Evolutionary conservation across 2,329 filamentous ascomycete species (phyloP).

Genomic region (Phyllachora maydis): DNA sequence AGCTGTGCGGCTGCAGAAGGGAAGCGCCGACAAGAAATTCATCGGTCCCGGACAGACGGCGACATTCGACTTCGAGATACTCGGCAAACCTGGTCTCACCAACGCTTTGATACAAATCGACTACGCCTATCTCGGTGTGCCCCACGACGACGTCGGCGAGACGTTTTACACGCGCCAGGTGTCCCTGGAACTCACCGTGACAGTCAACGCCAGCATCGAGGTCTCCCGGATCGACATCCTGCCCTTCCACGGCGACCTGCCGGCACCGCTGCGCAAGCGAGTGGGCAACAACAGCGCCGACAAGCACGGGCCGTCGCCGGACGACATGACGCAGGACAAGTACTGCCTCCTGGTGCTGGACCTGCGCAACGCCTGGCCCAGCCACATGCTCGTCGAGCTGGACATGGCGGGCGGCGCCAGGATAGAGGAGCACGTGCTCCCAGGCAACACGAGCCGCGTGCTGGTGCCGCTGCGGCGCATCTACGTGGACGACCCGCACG

Average conservation of each 20-base stretch:
- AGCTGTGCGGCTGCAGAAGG: constrained; percentile 35
- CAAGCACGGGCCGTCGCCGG: too few species aligned
- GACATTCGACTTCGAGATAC: constrained; percentile 64
- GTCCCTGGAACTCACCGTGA: constrained; percentile 62
- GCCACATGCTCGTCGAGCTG: constrained; percentile 48
- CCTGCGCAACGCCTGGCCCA: constrained; percentile 78
- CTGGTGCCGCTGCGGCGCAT: constrained; percentile 58
- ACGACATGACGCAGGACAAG: constrained; percentile 30
- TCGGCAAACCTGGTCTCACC: constrained; percentile 71
- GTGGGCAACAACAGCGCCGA: constrained; percentile 12
- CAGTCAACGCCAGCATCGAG: constrained; percentile 81
- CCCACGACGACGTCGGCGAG: constrained; percentile 44
- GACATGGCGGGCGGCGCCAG: constrained; percentile 25
- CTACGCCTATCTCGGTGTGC: constrained; percentile 61
- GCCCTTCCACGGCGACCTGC: constrained; percentile 48
- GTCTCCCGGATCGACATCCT: constrained; percentile 61
- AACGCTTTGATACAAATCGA: constrained; percentile 65
- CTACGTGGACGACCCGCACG: constrained; percentile 56
- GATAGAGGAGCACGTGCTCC: constrained; percentile 36
- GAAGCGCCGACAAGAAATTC: constrained; percentile 27
- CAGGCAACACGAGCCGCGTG: constrained; percentile 51
- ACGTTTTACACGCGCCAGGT: constrained; percentile 73
- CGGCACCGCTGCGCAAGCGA: constrained; percentile 33
- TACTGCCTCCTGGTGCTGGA: constrained; percentile 69
- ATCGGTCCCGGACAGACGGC: constrained; percentile 48